These are phyloP conservation scores for Mycena olivaceomarginata DNA, from an alignment of 768 basidiomycete genomes.

Conservation along the genomic window DNA sequence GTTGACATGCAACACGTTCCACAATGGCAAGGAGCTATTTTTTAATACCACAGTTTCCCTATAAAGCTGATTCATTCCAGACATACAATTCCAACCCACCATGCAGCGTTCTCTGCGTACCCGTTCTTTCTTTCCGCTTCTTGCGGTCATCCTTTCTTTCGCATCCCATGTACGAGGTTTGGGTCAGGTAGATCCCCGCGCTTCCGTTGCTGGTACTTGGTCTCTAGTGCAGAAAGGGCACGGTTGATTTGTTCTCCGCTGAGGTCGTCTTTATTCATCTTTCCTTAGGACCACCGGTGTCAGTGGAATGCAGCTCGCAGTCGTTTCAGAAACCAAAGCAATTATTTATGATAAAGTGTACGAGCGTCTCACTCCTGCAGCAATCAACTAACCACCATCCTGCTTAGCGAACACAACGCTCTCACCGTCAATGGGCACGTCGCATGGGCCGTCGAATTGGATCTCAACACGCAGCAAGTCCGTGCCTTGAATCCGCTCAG, in stretches of 20 bases:
- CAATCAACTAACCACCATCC: not conserved
- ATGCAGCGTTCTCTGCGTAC: slow-evolving; percentile 15
- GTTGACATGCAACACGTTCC: not conserved
- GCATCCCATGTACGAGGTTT: not conserved
- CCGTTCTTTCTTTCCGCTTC: not conserved
- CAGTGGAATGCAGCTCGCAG: slow-evolving; percentile 47
- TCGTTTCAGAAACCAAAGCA: slow-evolving; percentile 47
- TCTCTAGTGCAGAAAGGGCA: slow-evolving; percentile 39
- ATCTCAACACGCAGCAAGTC: slow-evolving; percentile 61
- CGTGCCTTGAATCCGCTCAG: slow-evolving; percentile 58
- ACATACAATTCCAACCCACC: not conserved
- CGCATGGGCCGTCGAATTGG: slow-evolving; percentile 67
- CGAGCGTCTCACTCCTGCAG: not conserved
- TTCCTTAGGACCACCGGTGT: slow-evolving; percentile 47
- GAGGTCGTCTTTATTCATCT: not conserved
- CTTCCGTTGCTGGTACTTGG: slow-evolving; percentile 36
- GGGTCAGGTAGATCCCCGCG: slow-evolving; percentile 26
- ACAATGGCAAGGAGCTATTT: not conserved
- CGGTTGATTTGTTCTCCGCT: not conserved
- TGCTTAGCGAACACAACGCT: slow-evolving; percentile 59
- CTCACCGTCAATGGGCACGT: slow-evolving; percentile 62
- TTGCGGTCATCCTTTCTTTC: not conserved
- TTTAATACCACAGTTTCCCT: not conserved
- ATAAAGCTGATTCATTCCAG: slow-evolving; percentile 3
- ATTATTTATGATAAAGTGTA: slow-evolving; percentile 51